Base-by-base conservation (phyloP, 495 filamentous ascomycete species). In the Pyronema omphalodes region DNA sequence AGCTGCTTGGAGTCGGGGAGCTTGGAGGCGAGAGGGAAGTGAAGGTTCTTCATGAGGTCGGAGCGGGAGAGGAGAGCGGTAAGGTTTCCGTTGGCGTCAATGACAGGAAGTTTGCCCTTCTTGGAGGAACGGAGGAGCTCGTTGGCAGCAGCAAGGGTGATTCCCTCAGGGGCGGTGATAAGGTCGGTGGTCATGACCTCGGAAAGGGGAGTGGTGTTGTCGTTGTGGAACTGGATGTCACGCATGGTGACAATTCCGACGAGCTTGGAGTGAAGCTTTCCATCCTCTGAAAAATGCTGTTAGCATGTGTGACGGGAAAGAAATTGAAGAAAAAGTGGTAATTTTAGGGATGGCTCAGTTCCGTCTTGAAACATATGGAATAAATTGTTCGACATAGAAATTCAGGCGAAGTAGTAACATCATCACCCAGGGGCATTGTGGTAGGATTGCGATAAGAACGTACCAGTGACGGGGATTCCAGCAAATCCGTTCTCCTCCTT, bases 401-500 rank as follows among this genome's bases (percentile, higher is more conserved):
- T 81, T 76, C 85, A 88, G 93, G 85, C 85, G 93, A 98, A 98
- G 91, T 54, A 29, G 63, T 77, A 29, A 29, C 76, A 78, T 88
- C 86, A 93, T 93, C 73, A 77, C 71, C 61, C 60, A 9, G n/a
- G 51, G 47, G 51, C 43, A 61, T 54, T 57, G 37, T n/a, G 55
- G 49, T 44, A 33, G n/a, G 40, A 18, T 1, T 29, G 23, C 5
- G 5, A 18, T n/a, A 19, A 56, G 50, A 23, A 56, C 11, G 53
- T 72, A 96, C 91, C 89, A 72, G 91, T 99, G 48, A 99, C 88
- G 51, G 91, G 91, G 73, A 95, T 96, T 58, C 91, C 91, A 67
- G 93, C 93, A 66, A 99, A 99, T 6, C 93, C 93, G 84, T 93
- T 95, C 71, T 88, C 86, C 72, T 89, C 83, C 73, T 96, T 96